Conservation (phyloP, 441 rosid genomes). For the Populus tomentosa region DNA sequence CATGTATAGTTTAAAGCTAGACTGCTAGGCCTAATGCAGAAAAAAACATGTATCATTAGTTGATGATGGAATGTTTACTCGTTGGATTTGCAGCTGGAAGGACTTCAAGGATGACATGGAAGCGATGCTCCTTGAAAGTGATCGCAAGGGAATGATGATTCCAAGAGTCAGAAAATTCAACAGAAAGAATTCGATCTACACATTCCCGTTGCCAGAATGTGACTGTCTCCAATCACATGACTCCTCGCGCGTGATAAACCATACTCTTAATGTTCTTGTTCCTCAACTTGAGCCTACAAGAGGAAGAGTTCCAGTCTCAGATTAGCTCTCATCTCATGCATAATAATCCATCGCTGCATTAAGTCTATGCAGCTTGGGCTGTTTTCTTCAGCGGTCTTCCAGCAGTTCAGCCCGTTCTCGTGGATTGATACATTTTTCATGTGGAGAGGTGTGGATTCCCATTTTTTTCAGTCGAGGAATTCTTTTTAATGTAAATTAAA, state of each 20-base stretch:
- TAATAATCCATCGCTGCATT: constrained; percentile 5
- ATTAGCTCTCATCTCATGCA: constrained; percentile 7
- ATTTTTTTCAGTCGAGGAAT: no score
- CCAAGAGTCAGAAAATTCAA: constrained; percentile 76
- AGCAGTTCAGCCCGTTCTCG: no score
- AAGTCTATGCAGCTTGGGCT: no score
- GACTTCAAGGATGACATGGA: constrained; percentile 63
- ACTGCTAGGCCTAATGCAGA: background rate
- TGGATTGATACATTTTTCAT: no score
- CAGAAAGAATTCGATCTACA: constrained; percentile 81
- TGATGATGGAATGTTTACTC: constrained; percentile 2
- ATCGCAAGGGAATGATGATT: constrained; percentile 72
- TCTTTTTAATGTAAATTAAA: no score
- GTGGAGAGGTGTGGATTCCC: no score
- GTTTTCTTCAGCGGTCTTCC: no score
- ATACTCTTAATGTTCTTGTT: constrained; percentile 21
- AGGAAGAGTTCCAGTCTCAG: constrained; percentile 2
- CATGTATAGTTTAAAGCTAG: background rate
- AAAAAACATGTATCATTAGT: background rate
- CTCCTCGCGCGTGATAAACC: constrained; percentile 31
- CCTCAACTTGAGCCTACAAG: constrained; percentile 13
- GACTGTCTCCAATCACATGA: constrained; percentile 61
- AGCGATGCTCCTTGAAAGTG: constrained; percentile 67
- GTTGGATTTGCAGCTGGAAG: constrained; percentile 65
- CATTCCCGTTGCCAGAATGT: constrained; percentile 88